Percentiles rank a stretch among this genome's conserved stretches.
phyloP scores from a whole-genome alignment of 306 rosid genomes.

The Pyrus pyrifolia region DNA sequence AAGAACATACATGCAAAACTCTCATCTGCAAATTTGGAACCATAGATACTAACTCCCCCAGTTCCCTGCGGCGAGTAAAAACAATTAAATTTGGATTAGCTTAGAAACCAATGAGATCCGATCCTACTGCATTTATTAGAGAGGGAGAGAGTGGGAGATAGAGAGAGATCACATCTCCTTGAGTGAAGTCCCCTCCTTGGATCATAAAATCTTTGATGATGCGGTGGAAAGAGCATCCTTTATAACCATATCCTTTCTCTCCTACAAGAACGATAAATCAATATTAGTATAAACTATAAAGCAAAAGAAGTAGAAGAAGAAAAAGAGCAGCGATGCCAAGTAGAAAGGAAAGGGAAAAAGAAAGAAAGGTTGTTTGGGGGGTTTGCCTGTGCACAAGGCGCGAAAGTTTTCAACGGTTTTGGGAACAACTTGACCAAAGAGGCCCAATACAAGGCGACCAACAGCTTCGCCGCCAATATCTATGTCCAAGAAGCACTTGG shows the following conservation, averaged over 20 bases:
- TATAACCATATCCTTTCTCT: conserved; percentile 90
- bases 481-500: conserved; percentile 69
- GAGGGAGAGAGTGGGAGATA: background rate
- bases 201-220: conserved; percentile 89
- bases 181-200: conserved; percentile 95
- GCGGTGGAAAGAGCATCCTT: conserved; percentile 90
- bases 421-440: conserved; percentile 74
- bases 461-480: conserved; percentile 65
- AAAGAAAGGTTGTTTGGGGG: background rate
- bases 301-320: background rate
- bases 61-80: conserved; percentile 64
- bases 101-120: background rate
- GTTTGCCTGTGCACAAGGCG: conserved; percentile 82
- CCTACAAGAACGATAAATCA: conserved; percentile 39
- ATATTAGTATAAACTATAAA: conserved; percentile 4
- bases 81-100: background rate
- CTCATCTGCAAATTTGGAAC: conserved; percentile 74
- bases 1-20: conserved; percentile 56
- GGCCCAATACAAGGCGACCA: conserved; percentile 65
- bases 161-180: conserved; percentile 54
- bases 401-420: conserved; percentile 80
- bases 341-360: background rate
- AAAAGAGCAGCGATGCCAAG: no score
- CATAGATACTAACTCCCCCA: conserved; percentile 85
- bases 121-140: background rate